Percentiles rank a stretch among this genome's conserved stretches.
phyloP scores from a whole-genome alignment of 805 yeast species.

The Candida nanaspora region DNA sequence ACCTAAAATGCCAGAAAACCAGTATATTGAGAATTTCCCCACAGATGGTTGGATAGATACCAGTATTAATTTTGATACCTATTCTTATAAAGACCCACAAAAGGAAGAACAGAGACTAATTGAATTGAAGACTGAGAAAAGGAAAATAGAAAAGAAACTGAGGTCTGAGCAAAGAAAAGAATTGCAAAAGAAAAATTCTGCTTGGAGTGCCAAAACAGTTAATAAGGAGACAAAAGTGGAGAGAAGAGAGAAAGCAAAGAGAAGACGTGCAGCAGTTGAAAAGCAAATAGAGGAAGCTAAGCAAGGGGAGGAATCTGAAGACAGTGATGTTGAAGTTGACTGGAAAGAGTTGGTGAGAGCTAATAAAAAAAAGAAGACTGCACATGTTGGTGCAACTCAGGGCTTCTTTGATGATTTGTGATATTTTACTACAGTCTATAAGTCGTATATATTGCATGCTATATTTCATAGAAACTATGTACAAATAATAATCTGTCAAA shows the following conservation, averaged over 20 bases:
- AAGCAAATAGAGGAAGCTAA: slow-evolving; percentile 38
- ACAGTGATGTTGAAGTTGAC: slow-evolving; percentile 50
- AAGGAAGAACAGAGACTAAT: slow-evolving; percentile 58
- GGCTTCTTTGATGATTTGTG: slow-evolving; percentile 59
- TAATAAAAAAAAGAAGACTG: slow-evolving; percentile 51
- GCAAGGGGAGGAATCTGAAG: slow-evolving; percentile 31
- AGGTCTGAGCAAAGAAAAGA: slow-evolving; percentile 38
- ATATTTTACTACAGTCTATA: too few relatives aligned
- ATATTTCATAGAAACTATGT: too few relatives aligned
- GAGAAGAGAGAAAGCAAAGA: slow-evolving; percentile 62
- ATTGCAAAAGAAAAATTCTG: slow-evolving; percentile 44
- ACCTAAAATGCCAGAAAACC: slow-evolving; percentile 92
- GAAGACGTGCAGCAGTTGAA: slow-evolving; percentile 63
- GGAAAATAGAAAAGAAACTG: slow-evolving; percentile 26
- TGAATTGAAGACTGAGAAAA: slow-evolving; percentile 42
- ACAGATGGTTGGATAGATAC: slow-evolving; percentile 68
- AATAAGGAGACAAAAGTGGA: slow-evolving; percentile 53
- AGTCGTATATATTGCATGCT: too few relatives aligned
- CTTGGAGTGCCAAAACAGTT: slow-evolving; percentile 75
- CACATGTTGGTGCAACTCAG: slow-evolving; percentile 28
- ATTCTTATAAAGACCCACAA: slow-evolving; percentile 53
- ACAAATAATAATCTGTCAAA: not conserved
- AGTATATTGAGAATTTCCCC: slow-evolving; percentile 45
- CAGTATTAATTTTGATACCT: slow-evolving; percentile 60
- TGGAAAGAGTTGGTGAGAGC: slow-evolving; percentile 81